These are phyloP conservation scores for Nicotiana noctiflora DNA, from an alignment of 257 asterid species.

Conservation along the genomic window DNA sequence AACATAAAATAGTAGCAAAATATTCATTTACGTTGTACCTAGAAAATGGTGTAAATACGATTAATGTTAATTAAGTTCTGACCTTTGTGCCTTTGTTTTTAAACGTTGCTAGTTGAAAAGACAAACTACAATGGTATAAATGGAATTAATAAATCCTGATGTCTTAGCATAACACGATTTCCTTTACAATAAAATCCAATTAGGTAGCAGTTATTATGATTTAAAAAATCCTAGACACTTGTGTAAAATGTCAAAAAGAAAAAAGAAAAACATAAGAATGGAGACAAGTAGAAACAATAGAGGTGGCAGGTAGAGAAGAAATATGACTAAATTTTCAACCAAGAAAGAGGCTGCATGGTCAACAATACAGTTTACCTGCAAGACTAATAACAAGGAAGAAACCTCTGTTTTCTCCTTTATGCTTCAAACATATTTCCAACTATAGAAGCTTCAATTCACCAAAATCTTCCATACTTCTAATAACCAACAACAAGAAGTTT, in stretches of 20 bases:
- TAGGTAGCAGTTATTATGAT: not conserved
- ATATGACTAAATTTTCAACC: slow-evolving; percentile 15
- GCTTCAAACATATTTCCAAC: not conserved
- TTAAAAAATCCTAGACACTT: not conserved
- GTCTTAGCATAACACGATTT: not conserved
- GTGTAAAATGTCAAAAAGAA: not conserved
- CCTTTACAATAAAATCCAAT: not conserved
- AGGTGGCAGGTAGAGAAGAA: slow-evolving; percentile 21
- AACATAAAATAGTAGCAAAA: not conserved
- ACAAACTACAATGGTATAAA: not conserved
- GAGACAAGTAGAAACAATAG: not conserved
- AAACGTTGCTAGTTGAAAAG: not conserved
- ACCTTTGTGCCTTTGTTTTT: not conserved
- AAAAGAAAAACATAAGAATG: not conserved
- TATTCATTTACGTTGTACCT: not conserved
- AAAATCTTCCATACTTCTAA: not conserved
- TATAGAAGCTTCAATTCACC: slow-evolving; percentile 7
- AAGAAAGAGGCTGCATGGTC: slow-evolving; percentile 53
- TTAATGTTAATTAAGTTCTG: not conserved
- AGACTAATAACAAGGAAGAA: slow-evolving; percentile 21
- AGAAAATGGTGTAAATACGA: not conserved
- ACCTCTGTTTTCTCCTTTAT: slow-evolving; percentile 16
- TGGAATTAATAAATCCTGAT: not conserved
- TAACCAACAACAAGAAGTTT: slow-evolving; percentile 11
- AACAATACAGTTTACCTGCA: slow-evolving; percentile 70